Evolutionary conservation across 768 basidiomycete genomes (phyloP), one percentile per base, ranked within the genome.

Genomic region (Strobilomyces echinocephalus): DNA sequence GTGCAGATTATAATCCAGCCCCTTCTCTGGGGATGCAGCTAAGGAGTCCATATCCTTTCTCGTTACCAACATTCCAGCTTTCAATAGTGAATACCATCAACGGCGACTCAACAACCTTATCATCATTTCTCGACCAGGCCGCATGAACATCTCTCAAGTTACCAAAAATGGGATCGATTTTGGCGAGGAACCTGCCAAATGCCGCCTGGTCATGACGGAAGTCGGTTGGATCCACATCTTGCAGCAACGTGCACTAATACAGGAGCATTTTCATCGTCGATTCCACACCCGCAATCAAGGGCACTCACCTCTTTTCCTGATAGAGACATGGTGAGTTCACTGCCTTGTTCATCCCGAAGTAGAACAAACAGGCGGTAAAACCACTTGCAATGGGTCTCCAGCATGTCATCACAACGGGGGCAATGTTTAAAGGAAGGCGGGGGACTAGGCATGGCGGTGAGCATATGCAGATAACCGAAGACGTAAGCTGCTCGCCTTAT

Each of bases 321-420:
- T n/a, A 83, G 69, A 6, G 77, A 75, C 3, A 85, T 69, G 6
- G 71, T 64, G 15, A 86, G 60, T 33, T 70, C 65, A 4, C 63
- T 52, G 5, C 74, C 76, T 11, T 69, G 62, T 34, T 75, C 74
- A 52, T 88, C 85, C 60, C 80, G 71, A 15, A 87, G 60, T 35
- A 70, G 69, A 46, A 87, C 53, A 49, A 72, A 77, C 49, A 87
- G 65, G 46, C 76, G 66, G 52, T 77, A 87, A 45, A 71, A 66
- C 51, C 76, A 76, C 34, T 69, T 73, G 44, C 77, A 74, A 54
- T 76, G 78, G 46, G 78, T 75, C 38, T 77, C 71, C 34, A 80
- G 75, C 60, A 75, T 73, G 60, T 85, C 81, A 46, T 72, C 70
- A 62, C 87, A 88, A 12, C 64, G 62, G 6, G 74, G 63, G 59